A percentile compares a stretch with the other conserved stretches of the same genome.
Conservation (phyloP, 2,329 filamentous ascomycete species). For the Pyricularia pennisetigena region DNA sequence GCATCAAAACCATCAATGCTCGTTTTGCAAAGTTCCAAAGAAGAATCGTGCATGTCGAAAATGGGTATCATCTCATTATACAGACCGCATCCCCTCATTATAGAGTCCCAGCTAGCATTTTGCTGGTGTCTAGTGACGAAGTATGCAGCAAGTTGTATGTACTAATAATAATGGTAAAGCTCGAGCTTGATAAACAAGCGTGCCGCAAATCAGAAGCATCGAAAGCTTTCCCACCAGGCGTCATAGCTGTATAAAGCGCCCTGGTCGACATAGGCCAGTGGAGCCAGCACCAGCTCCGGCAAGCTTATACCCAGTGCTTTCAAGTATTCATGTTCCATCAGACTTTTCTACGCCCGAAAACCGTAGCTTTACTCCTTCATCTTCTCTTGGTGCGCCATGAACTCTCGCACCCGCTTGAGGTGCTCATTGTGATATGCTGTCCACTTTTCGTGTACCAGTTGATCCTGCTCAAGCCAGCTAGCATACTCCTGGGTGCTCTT, state of each 20-base stretch:
- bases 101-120: background rate
- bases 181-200: background rate
- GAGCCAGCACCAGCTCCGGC: background rate
- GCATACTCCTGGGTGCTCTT: constrained; percentile 47
- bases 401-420: constrained; percentile 46
- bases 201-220: background rate
- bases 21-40: background rate
- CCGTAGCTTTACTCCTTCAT: constrained; percentile 20
- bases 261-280: background rate
- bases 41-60: background rate
- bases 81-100: background rate
- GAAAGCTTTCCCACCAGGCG: background rate
- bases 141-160: background rate
- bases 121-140: background rate
- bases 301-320: background rate
- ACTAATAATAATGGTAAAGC: background rate
- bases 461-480: constrained; percentile 53
- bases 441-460: constrained; percentile 53
- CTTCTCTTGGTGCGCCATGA: constrained; percentile 35
- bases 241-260: background rate
- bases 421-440: constrained; percentile 49
- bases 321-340: background rate
- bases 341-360: background rate
- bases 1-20: background rate
- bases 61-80: background rate